A percentile compares a stretch with the other conserved stretches of the same genome.
Conservation (phyloP, 805 yeast genomes). For the Nakazawaea anatomiae region DNA sequence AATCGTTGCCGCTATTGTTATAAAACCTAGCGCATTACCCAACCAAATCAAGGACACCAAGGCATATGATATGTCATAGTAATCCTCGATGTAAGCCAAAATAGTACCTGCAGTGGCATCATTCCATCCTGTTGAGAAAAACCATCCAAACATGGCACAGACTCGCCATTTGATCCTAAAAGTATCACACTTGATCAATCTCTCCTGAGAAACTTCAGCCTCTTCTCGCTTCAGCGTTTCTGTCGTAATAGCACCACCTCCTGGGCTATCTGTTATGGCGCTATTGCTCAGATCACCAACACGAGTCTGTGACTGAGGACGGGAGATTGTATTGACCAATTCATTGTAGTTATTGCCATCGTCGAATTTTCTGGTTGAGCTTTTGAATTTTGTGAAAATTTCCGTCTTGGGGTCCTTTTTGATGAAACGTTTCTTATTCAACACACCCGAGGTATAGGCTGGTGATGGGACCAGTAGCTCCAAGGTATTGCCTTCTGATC, state of each 20-base stretch:
- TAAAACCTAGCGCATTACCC: constrained; percentile 48
- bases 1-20: constrained; percentile 40
- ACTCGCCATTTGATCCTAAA: constrained; percentile 36
- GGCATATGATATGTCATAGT: constrained; percentile 43
- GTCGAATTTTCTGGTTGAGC: no score
- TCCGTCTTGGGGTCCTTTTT: neutral
- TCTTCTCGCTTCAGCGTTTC: neutral
- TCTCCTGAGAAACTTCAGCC: neutral
- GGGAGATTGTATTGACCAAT: no score
- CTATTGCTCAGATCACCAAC: no score
- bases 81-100: constrained; percentile 44
- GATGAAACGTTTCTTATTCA: neutral
- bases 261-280: neutral
- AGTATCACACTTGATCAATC: constrained; percentile 23
- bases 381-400: neutral
- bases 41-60: constrained; percentile 54
- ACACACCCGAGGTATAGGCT: neutral
- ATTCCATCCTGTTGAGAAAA: constrained; percentile 34
- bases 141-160: constrained; percentile 33
- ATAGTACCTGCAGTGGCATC: constrained; percentile 60
- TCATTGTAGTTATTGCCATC: no score
- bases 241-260: neutral
- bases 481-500: no score
- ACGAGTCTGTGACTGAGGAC: no score
- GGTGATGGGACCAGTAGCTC: neutral